Conservation (phyloP, 2,329 filamentous ascomycete species). For the Lecanicillium sp. region DNA sequence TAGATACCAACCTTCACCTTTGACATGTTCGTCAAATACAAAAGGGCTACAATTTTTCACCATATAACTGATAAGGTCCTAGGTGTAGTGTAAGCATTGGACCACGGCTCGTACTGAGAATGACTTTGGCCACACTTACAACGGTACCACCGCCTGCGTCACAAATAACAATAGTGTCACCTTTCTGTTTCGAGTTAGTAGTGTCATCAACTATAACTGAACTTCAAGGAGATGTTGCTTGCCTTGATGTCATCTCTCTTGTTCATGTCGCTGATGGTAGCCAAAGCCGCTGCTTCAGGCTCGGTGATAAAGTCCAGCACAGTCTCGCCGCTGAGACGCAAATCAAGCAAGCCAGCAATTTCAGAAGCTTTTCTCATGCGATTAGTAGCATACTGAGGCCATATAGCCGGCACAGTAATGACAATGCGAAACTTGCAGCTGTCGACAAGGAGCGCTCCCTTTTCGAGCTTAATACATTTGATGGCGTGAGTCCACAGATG, state of each 20-base stretch:
- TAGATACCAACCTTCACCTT: constrained; percentile 27
- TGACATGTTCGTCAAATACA: constrained; percentile 25
- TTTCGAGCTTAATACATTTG: constrained; percentile 16
- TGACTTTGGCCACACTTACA: constrained; percentile 17
- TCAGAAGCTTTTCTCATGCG: constrained; percentile 27
- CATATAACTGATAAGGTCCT: constrained; percentile 34
- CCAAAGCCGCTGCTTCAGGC: constrained; percentile 36
- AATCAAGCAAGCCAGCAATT: constrained; percentile 26
- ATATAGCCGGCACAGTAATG: constrained; percentile 37
- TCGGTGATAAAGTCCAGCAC: constrained; percentile 29
- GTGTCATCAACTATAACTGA: too few relatives aligned
- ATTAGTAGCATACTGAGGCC: constrained; percentile 28
- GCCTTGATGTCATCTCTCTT: constrained; percentile 15
- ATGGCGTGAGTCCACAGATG: constrained; percentile 24
- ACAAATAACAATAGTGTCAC: constrained; percentile 22
- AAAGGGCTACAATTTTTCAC: constrained; percentile 16
- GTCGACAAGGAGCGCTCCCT: constrained; percentile 15
- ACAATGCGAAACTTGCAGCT: constrained; percentile 25
- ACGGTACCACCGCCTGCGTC: constrained; percentile 30
- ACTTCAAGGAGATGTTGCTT: background rate
- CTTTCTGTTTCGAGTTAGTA: constrained; percentile 2
- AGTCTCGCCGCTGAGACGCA: constrained; percentile 19
- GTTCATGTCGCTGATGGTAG: constrained; percentile 21
- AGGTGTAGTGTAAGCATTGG: too few relatives aligned
- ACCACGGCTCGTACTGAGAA: too few relatives aligned